Base-by-base conservation (phyloP, 257 asterid genomes). In the Pogostemon cablin region DNA sequence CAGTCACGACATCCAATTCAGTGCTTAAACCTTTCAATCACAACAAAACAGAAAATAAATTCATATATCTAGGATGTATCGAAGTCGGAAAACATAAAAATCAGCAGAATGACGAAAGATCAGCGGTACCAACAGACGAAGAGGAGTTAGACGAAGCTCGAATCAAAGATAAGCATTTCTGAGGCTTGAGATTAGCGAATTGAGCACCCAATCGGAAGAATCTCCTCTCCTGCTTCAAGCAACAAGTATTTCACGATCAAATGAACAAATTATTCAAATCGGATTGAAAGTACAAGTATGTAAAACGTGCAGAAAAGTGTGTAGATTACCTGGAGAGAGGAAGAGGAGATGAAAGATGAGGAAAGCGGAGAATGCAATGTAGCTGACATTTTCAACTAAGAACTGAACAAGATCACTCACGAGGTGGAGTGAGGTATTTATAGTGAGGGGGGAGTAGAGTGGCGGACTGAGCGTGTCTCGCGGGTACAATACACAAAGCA, bases 1-100 rank as follows among this genome's bases (percentile, higher is more conserved):
- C 76, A 11, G 88, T 48, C 40, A 95, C 99, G 3, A 85, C 89
- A 80, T 91, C 98, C 87, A 91, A 75, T 67, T 91, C 99, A 17
- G 97, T 86, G 69, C 83, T 85, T 78, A 80, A 75, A 75, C 88
- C 96, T 91, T 80, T 39, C 66, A 60, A 39, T 40, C 49, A 60
- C 67, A 54, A 7, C 32, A 9, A 61, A 61, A n/a, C 44, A 12
- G 48, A 6, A 61, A 61, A 10, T 2, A 17, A 7, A 40, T 5
- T 47, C 67, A 49, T 55, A 41, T 20, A 61, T 8, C 15, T 40
- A 40, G 41, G 37, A 41, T 40, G 37, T 5, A 62, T 62, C 52
- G 15, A 40, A 37, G n/a, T n/a, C 37, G 25, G 49, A 17, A 38
- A 61, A 40, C 5, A 3, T 37, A 41, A 7, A 54, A 17, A 17